phyloP scores from a whole-genome alignment of 78 protist genomes.

The Dictyostelium discoideum region dicty_2.7 NC_007091.3:1313501-1314000 shows the following conservation, averaged over 20 bases:
- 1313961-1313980: not conserved
- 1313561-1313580: not conserved
- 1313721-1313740: not conserved
- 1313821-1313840: not conserved
- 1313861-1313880: not conserved
- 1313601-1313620: not conserved
- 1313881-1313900: not conserved
- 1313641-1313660: not conserved
- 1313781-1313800: not conserved
- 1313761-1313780: not conserved
- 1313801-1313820: not conserved
- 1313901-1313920: not conserved
- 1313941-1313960: not conserved
- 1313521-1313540: slow-evolving; percentile 16
- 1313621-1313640: not conserved
- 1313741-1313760: not conserved
- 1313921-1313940: not conserved
- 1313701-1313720: not conserved
- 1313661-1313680: not conserved
- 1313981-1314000: not conserved
- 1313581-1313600: not conserved
- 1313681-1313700: not conserved
- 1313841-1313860: not conserved
- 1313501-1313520: not conserved
- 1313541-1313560: not conserved